Evolutionary conservation across 306 rosid genomes (phyloP).

Genomic region (Trichosanthes truncata): DNA sequence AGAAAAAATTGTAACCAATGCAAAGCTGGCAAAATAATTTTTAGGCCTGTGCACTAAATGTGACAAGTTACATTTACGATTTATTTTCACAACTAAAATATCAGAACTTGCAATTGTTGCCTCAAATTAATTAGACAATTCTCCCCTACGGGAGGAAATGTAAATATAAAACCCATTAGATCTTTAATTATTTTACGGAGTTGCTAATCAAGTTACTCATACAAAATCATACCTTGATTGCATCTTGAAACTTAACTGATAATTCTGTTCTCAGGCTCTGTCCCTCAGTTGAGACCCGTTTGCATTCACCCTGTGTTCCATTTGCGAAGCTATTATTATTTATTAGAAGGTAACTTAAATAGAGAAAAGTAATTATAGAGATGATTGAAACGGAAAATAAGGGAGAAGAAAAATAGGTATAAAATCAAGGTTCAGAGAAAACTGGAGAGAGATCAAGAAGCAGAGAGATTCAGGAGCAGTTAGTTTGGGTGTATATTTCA

Average conservation of each 20-base stretch:
- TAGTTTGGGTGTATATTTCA: background rate
- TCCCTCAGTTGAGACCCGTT: constrained; percentile 89
- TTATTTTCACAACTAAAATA: background rate
- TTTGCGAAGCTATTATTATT: constrained; percentile 15
- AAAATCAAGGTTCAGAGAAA: background rate
- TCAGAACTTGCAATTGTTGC: background rate
- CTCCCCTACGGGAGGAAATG: background rate
- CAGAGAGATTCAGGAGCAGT: background rate
- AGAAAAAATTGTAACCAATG: background rate
- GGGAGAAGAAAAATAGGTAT: background rate
- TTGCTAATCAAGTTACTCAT: background rate
- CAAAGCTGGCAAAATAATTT: background rate
- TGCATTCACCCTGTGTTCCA: constrained; percentile 84
- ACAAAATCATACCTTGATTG: constrained; percentile 55
- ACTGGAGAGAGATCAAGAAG: background rate
- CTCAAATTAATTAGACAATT: background rate
- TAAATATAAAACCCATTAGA: background rate
- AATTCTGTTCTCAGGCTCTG: constrained; percentile 81
- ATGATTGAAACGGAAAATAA: background rate
- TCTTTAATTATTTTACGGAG: background rate
- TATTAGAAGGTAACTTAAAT: background rate
- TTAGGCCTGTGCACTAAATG: background rate
- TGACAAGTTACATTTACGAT: background rate
- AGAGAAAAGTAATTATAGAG: background rate
- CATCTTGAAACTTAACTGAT: constrained; percentile 88